phyloP scores from a whole-genome alignment of 225 moss, liverwort and hornwort species.

The Neckera pumila region DNA sequence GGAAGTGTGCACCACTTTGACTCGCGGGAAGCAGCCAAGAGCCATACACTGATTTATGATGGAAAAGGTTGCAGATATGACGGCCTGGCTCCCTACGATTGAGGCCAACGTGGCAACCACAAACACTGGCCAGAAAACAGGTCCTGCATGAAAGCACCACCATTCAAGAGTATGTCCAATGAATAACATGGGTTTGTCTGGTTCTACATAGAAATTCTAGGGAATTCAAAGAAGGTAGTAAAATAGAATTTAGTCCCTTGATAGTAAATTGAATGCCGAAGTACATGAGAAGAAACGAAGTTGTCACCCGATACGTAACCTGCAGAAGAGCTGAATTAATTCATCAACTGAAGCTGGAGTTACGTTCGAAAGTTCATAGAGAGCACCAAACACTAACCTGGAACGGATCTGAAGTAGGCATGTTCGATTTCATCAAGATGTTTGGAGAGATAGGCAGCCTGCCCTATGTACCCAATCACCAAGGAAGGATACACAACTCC shows the following conservation, averaged over 20 bases:
- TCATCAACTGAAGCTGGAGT: neutral
- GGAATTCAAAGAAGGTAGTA: neutral
- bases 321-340: neutral
- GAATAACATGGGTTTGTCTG: neutral
- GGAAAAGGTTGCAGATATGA: slow-evolving; percentile 51
- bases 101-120: slow-evolving; percentile 41
- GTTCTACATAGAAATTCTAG: neutral
- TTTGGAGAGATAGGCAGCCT: slow-evolving; percentile 72
- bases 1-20: slow-evolving; percentile 53
- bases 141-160: slow-evolving; percentile 3
- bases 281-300: neutral
- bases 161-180: neutral
- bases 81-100: slow-evolving; percentile 47
- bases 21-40: slow-evolving; percentile 51
- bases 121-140: slow-evolving; percentile 54
- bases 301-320: neutral
- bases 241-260: neutral
- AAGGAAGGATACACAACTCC: slow-evolving; percentile 73
- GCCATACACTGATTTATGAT: slow-evolving; percentile 46
- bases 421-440: slow-evolving; percentile 50
- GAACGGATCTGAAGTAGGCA: slow-evolving; percentile 64
- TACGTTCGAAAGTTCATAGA: neutral
- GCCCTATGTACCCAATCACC: slow-evolving; percentile 77
- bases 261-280: neutral
- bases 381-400: slow-evolving; percentile 13